phyloP scores from a whole-genome alignment of 176 grass and related monocot species.

The Puccinellia tenuiflora region DNA sequence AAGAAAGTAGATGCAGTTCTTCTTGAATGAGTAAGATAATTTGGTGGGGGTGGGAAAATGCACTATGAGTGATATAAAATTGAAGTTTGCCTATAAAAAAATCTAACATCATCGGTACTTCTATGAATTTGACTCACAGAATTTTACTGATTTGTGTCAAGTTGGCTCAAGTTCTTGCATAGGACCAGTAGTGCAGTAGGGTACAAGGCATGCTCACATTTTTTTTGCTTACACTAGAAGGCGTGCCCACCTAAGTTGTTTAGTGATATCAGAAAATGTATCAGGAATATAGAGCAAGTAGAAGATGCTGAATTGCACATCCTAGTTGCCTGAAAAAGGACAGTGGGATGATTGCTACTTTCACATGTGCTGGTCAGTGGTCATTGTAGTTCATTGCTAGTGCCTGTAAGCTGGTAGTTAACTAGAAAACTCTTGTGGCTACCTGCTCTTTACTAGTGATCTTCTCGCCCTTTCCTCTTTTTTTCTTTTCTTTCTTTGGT shows the following conservation, averaged over 20 bases:
- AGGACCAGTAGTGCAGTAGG: neutral
- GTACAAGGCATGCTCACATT: neutral
- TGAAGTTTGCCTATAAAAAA: neutral
- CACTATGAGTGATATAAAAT: neutral
- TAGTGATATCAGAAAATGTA: neutral
- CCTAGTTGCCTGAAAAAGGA: neutral
- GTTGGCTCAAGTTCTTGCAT: neutral
- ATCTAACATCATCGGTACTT: neutral
- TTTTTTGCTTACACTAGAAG: neutral
- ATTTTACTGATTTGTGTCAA: neutral
- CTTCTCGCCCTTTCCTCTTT: neutral
- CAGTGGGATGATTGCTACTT: constrained; percentile 1
- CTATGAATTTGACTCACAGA: neutral
- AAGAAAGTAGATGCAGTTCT: neutral
- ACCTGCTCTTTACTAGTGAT: neutral
- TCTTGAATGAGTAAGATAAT: neutral
- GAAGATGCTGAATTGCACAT: constrained; percentile 23
- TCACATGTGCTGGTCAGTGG: neutral
- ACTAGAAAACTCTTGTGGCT: neutral
- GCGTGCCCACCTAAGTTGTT: neutral
- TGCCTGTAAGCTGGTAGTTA: neutral
- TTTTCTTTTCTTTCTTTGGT: neutral
- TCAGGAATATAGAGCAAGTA: neutral
- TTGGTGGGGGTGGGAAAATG: neutral
- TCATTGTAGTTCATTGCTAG: neutral